Evolutionary conservation across 2,329 filamentous ascomycete species (phyloP).

Genomic region (Aspergillus carbonarius): DNA sequence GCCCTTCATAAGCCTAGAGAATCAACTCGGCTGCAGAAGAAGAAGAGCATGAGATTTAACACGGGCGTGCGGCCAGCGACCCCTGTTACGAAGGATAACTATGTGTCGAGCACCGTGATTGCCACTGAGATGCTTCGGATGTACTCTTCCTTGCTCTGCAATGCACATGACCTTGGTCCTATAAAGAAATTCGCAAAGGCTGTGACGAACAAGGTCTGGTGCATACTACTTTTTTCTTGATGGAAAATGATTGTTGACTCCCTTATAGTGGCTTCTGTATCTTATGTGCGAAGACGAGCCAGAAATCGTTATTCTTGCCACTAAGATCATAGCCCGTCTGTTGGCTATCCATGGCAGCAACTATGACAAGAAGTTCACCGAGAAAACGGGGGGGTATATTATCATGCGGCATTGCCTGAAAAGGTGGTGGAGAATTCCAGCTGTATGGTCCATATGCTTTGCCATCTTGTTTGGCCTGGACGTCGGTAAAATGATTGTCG

Average conservation of each 20-base stretch:
- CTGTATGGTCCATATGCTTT: constrained; percentile 84
- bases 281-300: constrained; percentile 83
- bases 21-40: constrained; percentile 42
- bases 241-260: constrained; percentile 4
- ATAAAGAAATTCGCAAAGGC: constrained; percentile 89
- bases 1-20: constrained; percentile 68
- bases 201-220: constrained; percentile 83
- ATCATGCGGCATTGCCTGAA: constrained; percentile 81
- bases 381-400: constrained; percentile 82
- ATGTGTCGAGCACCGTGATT: constrained; percentile 64
- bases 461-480: constrained; percentile 85
- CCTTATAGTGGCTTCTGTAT: constrained; percentile 77
- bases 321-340: constrained; percentile 79
- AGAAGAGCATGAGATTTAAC: constrained; percentile 45
- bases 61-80: constrained; percentile 27
- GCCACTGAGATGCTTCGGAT: constrained; percentile 73
- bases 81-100: constrained; percentile 35
- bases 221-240: neutral
- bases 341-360: constrained; percentile 76
- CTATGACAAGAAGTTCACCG: constrained; percentile 82
- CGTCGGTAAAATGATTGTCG: constrained; percentile 70
- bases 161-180: constrained; percentile 64
- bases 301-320: constrained; percentile 75
- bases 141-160: constrained; percentile 75
- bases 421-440: constrained; percentile 83